Percentiles rank a stretch among this genome's conserved stretches.
Conservation (phyloP, 2,329 filamentous ascomycete species). For the Alternaria ventricosa region DNA sequence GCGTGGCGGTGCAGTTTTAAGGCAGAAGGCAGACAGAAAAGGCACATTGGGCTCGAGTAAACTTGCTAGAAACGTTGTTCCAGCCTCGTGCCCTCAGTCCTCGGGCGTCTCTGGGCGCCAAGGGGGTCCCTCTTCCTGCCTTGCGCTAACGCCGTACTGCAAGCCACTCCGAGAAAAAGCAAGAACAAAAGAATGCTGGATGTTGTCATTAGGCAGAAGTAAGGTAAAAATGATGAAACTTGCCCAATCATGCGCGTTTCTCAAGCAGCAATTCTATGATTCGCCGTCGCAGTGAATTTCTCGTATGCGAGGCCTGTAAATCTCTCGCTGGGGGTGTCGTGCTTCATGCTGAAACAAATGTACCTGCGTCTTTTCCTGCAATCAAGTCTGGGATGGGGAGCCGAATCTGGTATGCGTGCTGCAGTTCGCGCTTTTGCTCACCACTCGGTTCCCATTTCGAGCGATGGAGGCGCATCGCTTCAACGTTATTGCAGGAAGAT, state of each 20-base stretch:
- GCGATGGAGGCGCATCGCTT: neutral
- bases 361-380: neutral
- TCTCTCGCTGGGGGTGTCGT: neutral
- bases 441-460: neutral
- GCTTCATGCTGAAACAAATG: neutral
- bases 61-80: accelerated
- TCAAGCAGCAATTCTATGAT: too few species aligned
- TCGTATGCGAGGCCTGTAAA: too few species aligned
- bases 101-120: neutral
- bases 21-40: neutral
- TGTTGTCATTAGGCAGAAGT: too few species aligned
- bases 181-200: too few species aligned
- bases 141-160: too few species aligned
- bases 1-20: neutral
- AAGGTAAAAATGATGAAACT: too few species aligned
- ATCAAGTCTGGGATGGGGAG: neutral
- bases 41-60: neutral
- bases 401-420: neutral
- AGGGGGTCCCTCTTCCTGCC: neutral
- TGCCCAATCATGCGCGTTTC: too few species aligned
- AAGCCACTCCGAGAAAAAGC: too few species aligned
- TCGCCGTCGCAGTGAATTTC: too few species aligned
- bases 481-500: neutral
- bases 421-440: neutral
- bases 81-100: neutral